Conservation (phyloP, 1,284 basidiomycete genomes). For the Exsudoporus floridanus region DNA sequence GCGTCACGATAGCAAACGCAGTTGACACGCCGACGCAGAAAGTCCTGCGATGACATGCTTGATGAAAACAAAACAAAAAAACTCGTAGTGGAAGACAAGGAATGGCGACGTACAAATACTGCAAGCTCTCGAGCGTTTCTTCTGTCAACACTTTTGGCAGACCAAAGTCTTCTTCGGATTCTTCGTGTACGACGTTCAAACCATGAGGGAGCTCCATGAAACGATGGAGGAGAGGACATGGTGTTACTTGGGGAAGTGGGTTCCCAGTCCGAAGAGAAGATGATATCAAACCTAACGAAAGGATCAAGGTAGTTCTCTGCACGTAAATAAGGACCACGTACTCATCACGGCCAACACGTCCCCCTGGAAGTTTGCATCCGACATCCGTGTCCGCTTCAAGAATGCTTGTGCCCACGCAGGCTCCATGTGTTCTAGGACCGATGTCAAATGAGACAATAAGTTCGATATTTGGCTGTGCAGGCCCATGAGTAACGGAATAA, state of each 20-base stretch:
- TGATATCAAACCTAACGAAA: constrained; percentile 59
- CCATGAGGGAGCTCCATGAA: constrained; percentile 65
- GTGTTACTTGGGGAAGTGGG: constrained; percentile 84
- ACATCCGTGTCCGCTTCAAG: constrained; percentile 70
- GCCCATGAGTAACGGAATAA: neutral
- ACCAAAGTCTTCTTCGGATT: constrained; percentile 68
- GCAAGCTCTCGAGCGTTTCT: constrained; percentile 65
- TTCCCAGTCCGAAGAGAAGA: constrained; percentile 72
- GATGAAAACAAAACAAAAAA: neutral
- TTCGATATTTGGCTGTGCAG: constrained; percentile 56
- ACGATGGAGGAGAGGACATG: constrained; percentile 77
- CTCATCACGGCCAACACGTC: constrained; percentile 80
- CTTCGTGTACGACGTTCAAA: constrained; percentile 61
- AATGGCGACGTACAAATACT: constrained; percentile 55
- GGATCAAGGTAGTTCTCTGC: neutral
- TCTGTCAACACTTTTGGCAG: constrained; percentile 62
- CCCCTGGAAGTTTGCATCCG: constrained; percentile 81
- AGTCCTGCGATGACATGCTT: constrained; percentile 41
- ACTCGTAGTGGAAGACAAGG: neutral
- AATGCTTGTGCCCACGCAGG: constrained; percentile 76
- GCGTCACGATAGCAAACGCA: constrained; percentile 61
- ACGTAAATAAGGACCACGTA: constrained; percentile 35
- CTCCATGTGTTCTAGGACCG: constrained; percentile 63
- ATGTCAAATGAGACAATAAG: constrained; percentile 62
- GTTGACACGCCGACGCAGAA: constrained; percentile 78